Evolutionary conservation across 148 eudicot species (phyloP).

Genomic region (Fagopyrum tataricum): DNA sequence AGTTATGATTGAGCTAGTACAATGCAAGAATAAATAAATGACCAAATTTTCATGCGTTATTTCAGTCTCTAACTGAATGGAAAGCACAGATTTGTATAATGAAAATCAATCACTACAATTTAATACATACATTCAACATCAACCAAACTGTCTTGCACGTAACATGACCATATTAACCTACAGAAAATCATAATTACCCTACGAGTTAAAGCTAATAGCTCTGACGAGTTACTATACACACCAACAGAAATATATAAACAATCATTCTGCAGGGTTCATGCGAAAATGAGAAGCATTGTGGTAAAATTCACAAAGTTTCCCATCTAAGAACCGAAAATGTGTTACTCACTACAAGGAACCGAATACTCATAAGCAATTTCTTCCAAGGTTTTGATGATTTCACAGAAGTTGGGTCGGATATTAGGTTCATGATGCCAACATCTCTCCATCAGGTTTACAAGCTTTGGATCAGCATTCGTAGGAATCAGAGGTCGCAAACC

Average conservation of each 20-base stretch:
- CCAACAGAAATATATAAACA: neutral
- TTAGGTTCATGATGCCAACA: constrained; percentile 76
- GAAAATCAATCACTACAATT: neutral
- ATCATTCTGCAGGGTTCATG: neutral
- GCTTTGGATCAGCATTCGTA: constrained; percentile 45
- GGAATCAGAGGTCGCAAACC: constrained; percentile 67
- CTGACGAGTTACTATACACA: neutral
- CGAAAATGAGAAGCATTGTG: neutral
- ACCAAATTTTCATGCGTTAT: no score
- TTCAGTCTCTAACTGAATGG: neutral
- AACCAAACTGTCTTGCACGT: neutral
- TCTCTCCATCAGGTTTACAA: constrained; percentile 39
- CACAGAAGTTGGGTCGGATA: constrained; percentile 54
- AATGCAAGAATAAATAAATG: neutral
- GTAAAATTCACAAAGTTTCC: constrained; percentile 9
- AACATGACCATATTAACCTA: neutral
- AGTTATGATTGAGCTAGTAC: neutral
- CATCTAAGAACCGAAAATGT: constrained; percentile 13
- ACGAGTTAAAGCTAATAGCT: neutral
- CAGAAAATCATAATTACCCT: constrained; percentile 1
- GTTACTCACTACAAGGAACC: neutral
- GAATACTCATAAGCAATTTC: constrained; percentile 36
- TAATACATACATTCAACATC: neutral
- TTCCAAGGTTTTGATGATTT: constrained; percentile 37
- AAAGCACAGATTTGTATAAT: neutral